These are phyloP conservation scores for Stachybotrys chartarum DNA, from an alignment of 2,329 filamentous ascomycete species.

Conservation along the genomic window DNA sequence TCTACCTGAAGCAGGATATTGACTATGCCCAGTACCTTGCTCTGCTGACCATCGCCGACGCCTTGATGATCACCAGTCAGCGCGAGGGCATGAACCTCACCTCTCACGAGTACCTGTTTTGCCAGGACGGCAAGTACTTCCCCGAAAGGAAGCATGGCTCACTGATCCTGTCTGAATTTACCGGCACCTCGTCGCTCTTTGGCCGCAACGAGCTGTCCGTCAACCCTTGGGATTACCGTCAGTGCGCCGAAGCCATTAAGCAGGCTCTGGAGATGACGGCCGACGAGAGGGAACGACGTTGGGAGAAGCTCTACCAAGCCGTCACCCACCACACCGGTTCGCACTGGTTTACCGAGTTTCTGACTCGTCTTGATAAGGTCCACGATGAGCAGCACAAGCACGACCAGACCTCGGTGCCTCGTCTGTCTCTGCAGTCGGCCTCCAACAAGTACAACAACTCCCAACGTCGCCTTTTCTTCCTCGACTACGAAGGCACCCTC, in stretches of 20 bases:
- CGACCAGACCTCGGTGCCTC: slow-evolving; percentile 79
- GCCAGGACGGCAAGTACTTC: slow-evolving; percentile 72
- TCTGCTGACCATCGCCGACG: slow-evolving; percentile 80
- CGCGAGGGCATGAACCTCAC: slow-evolving; percentile 97
- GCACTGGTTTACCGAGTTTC: slow-evolving; percentile 77
- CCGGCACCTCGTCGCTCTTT: slow-evolving; percentile 83
- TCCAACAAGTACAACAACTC: slow-evolving; percentile 59
- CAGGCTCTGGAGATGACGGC: slow-evolving; percentile 72
- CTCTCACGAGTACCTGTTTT: slow-evolving; percentile 88
- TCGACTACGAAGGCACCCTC: slow-evolving; percentile 91
- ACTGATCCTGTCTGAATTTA: slow-evolving; percentile 90
- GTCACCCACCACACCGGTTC: slow-evolving; percentile 78
- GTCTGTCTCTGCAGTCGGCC: slow-evolving; percentile 64
- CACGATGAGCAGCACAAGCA: slow-evolving; percentile 80
- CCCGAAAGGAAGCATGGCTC: slow-evolving; percentile 75
- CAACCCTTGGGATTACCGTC: slow-evolving; percentile 92
- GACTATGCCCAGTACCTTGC: slow-evolving; percentile 91
- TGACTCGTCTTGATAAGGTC: slow-evolving; percentile 62
- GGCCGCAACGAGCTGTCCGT: slow-evolving; percentile 73
- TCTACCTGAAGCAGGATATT: slow-evolving; percentile 93
- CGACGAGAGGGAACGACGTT: slow-evolving; percentile 67
- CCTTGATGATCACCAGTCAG: slow-evolving; percentile 88
- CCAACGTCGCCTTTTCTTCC: slow-evolving; percentile 69
- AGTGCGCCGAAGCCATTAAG: slow-evolving; percentile 81
- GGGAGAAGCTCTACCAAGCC: slow-evolving; percentile 64